phyloP scores from a whole-genome alignment of 164 flowering plant species.

The Macadamia tetraphylla region DNA sequence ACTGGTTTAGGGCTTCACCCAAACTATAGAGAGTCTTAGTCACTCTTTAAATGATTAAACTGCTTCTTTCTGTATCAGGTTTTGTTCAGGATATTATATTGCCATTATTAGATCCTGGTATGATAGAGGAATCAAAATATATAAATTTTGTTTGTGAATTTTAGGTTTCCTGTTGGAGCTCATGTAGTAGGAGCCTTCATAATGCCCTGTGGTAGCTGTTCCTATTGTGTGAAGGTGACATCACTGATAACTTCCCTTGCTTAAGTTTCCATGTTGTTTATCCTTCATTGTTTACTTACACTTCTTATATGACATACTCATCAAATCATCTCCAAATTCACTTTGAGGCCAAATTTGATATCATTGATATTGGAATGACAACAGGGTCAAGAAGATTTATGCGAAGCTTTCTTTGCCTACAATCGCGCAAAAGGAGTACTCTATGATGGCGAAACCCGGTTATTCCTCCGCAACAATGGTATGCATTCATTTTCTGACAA shows the following conservation, averaged over 20 bases:
- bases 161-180: constrained; percentile 85
- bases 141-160: constrained; percentile 8
- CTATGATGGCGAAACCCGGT: constrained; percentile 97
- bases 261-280: neutral
- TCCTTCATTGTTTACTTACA: neutral
- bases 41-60: neutral
- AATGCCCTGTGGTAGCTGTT: constrained; percentile 98
- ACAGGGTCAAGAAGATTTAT: constrained; percentile 96
- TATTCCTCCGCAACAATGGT: constrained; percentile 82
- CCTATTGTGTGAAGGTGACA: constrained; percentile 75
- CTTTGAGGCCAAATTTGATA: neutral
- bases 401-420: constrained; percentile 87
- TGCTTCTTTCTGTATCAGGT: neutral
- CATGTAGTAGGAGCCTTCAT: constrained; percentile 94
- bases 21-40: neutral
- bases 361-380: constrained; percentile 9
- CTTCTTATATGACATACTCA: neutral
- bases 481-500: neutral
- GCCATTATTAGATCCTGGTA: neutral
- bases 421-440: constrained; percentile 95
- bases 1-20: no score
- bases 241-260: neutral
- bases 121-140: neutral
- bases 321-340: constrained; percentile 1
- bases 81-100: neutral